A percentile compares a stretch with the other conserved stretches of the same genome.
Evolutionary conservation across 163 green algal genomes (phyloP).

Genomic region (Coccomyxa subellipsoidea): DNA sequence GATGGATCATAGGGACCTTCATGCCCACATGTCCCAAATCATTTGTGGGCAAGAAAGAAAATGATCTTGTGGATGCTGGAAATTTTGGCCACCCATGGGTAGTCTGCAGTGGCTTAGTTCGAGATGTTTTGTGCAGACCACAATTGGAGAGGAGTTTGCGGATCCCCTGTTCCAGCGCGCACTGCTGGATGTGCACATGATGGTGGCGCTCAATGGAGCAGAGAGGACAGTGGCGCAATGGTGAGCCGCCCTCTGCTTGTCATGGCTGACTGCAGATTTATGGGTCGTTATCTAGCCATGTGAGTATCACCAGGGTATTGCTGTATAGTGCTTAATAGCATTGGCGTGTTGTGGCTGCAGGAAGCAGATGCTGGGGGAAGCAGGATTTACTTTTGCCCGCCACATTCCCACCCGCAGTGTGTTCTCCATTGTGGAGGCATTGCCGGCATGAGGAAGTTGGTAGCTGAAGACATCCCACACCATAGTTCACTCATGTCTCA

Average conservation of each 20-base stretch:
- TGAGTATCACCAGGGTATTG: background rate
- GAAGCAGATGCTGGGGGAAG: background rate
- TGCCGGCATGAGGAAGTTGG: background rate
- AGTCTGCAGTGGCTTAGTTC: too few species aligned
- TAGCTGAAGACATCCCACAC: background rate
- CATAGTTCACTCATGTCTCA: too few species aligned
- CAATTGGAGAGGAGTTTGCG: background rate
- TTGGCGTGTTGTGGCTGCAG: background rate
- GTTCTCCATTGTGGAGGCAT: constrained; percentile 1
- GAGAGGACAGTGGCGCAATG: background rate
- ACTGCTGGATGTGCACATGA: background rate
- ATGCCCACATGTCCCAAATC: too few species aligned
- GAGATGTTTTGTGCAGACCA: background rate
- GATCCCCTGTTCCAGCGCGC: background rate
- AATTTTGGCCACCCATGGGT: too few species aligned
- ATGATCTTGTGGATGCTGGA: background rate
- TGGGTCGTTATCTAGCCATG: background rate
- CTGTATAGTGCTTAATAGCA: background rate
- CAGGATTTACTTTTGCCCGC: background rate
- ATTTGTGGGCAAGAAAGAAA: too few species aligned
- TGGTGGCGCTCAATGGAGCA: background rate
- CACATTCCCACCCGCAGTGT: background rate
- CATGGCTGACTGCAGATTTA: background rate
- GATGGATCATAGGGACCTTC: too few species aligned
- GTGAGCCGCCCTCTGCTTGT: background rate